A percentile compares a stretch with the other conserved stretches of the same genome.
phyloP scores from a whole-genome alignment of 2,329 filamentous ascomycete genomes.

The Colletotrichum cereale region DNA sequence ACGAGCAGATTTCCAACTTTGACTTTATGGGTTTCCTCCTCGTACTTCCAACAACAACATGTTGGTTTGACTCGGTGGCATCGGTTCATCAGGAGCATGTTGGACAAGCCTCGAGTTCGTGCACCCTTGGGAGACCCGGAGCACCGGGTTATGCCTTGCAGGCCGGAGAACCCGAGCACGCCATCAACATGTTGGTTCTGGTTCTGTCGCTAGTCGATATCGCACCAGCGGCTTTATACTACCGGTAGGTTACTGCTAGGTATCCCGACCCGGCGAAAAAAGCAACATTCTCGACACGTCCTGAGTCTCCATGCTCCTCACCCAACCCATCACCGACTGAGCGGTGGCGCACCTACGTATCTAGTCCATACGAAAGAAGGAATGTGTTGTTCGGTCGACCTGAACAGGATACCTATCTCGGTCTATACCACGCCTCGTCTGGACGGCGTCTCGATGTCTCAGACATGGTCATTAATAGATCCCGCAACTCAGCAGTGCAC shows the following conservation, averaged over 20 bases:
- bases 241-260: too few species aligned
- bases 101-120: constrained; percentile 10
- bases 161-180: neutral
- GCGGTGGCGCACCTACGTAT: constrained; percentile 9
- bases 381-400: neutral
- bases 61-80: constrained; percentile 15
- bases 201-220: constrained; percentile 9
- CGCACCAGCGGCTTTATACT: constrained; percentile 2
- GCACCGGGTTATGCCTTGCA: constrained; percentile 15
- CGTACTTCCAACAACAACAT: neutral
- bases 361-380: constrained; percentile 20
- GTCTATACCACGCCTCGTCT: neutral
- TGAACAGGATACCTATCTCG: constrained; percentile 19
- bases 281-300: neutral
- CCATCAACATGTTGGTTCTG: constrained; percentile 14
- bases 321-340: constrained; percentile 8
- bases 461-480: constrained; percentile 24
- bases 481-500: constrained; percentile 6
- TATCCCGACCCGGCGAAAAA: constrained; percentile 18
- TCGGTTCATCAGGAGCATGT: constrained; percentile 1
- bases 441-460: constrained; percentile 17
- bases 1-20: constrained; percentile 3
- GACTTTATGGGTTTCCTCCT: constrained; percentile 8
- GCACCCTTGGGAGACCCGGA: constrained; percentile 2
- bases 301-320: neutral